These are phyloP conservation scores for Amphirosellinia nigrospora DNA, from an alignment of 495 filamentous ascomycete genomes.

Conservation along the genomic window DNA sequence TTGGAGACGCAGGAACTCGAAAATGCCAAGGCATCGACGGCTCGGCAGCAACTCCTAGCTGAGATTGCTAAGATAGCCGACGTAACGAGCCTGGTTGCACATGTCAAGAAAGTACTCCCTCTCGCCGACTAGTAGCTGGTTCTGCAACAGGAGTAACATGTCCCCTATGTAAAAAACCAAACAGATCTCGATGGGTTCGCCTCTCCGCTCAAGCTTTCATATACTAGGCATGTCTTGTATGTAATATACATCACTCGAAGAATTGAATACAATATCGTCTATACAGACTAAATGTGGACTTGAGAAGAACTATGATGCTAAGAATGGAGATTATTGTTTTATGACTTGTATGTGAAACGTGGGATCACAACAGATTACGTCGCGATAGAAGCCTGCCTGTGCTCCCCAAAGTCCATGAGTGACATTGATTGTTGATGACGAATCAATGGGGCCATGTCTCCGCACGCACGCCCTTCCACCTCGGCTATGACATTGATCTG, in stretches of 20 bases:
- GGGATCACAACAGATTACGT: neutral
- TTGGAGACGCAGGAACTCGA: conserved; percentile 11
- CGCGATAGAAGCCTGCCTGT: neutral
- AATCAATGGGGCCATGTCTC: conserved; percentile 7
- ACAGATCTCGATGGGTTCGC: neutral
- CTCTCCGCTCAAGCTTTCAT: neutral
- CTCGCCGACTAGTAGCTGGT: neutral
- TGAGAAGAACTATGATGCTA: too few relatives aligned
- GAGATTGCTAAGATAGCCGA: neutral
- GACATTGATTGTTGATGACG: neutral
- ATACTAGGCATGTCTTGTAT: neutral
- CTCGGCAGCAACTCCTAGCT: conserved; percentile 3
- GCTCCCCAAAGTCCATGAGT: neutral
- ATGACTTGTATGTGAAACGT: too few relatives aligned
- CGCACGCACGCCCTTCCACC: neutral
- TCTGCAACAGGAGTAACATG: neutral
- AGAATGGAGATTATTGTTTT: too few relatives aligned
- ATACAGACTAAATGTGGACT: too few relatives aligned
- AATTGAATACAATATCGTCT: neutral
- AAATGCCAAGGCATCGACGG: neutral
- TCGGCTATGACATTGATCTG: neutral
- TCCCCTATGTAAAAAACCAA: neutral
- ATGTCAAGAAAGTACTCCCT: neutral
- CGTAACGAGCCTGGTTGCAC: conserved; percentile 10
- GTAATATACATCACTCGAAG: neutral